Percentiles rank a stretch among this genome's conserved stretches.
phyloP scores from a whole-genome alignment of 2,329 filamentous ascomycete species.

The Botrytis fragariae region DNA sequence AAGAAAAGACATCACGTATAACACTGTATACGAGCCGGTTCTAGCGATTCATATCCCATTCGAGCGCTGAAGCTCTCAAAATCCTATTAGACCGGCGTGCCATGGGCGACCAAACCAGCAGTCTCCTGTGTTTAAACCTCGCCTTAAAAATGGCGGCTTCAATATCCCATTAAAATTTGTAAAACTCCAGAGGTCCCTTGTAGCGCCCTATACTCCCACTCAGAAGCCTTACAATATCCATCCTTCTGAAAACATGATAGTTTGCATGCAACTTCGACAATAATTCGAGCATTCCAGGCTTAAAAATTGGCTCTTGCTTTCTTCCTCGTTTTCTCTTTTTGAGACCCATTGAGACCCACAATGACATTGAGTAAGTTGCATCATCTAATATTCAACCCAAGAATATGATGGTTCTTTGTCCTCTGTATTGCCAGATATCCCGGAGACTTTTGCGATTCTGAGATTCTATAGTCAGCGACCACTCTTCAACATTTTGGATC shows the following conservation, averaged over 20 bases:
- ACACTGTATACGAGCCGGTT: not conserved
- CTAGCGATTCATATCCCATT: not conserved
- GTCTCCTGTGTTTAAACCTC: no score
- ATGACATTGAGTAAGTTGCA: no score
- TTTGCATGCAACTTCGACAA: not conserved
- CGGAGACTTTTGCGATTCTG: not conserved
- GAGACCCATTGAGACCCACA: no score
- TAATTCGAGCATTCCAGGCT: not conserved
- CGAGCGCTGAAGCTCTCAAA: not conserved
- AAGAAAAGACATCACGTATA: not conserved
- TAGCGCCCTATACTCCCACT: not conserved
- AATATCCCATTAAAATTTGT: no score
- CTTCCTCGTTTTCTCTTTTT: no score
- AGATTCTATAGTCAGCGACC: not conserved
- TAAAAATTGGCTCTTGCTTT: not conserved
- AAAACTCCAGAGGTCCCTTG: not conserved
- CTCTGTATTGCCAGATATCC: not conserved
- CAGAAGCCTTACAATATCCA: not conserved
- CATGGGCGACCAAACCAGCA: not conserved
- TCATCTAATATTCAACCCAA: conserved; percentile 4
- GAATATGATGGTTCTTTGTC: not conserved
- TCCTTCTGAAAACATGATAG: no score
- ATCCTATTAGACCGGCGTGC: not conserved
- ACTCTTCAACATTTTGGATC: not conserved
- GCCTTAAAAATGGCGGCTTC: not conserved